A percentile compares a stretch with the other conserved stretches of the same genome.
These are phyloP conservation scores for Acrocalymma vagum DNA, from an alignment of 2,329 filamentous ascomycete genomes.

Conservation along the genomic window DNA sequence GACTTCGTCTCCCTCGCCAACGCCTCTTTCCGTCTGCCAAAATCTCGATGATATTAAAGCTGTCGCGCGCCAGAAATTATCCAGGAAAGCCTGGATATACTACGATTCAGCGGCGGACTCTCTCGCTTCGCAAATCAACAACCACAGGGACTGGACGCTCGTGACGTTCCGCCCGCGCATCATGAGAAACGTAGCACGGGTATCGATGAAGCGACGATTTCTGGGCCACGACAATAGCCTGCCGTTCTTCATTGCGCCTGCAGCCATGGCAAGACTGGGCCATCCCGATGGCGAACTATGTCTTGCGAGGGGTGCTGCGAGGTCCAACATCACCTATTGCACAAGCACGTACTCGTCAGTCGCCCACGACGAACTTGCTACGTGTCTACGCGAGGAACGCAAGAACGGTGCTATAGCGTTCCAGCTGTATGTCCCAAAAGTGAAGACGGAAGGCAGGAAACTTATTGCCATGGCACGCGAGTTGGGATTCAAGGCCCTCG, in stretches of 20 bases:
- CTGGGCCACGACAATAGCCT: constrained; percentile 40
- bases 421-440: constrained; percentile 26
- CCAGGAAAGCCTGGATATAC: constrained; percentile 51
- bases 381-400: too few relatives aligned
- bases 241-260: constrained; percentile 38
- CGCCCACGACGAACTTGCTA: constrained; percentile 21
- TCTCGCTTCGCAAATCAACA: constrained; percentile 52
- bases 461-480: constrained; percentile 4
- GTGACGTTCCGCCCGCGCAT: constrained; percentile 46
- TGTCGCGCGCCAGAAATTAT: constrained; percentile 42
- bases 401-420: constrained; percentile 13
- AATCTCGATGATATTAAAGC: constrained; percentile 53
- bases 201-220: constrained; percentile 38
- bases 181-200: constrained; percentile 46
- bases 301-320: constrained; percentile 24
- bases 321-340: constrained; percentile 29
- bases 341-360: constrained; percentile 33
- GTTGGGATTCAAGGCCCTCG: constrained; percentile 17
- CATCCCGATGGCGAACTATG: constrained; percentile 34
- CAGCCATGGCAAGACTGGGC: constrained; percentile 29
- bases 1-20: too few relatives aligned
- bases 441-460: constrained; percentile 10
- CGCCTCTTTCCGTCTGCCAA: constrained; percentile 47
- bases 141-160: constrained; percentile 44
- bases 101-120: constrained; percentile 60